Evolutionary conservation across 768 basidiomycete species (phyloP), one percentile per base, ranked within the genome.

Genomic region (Kwoniella pini): DNA sequence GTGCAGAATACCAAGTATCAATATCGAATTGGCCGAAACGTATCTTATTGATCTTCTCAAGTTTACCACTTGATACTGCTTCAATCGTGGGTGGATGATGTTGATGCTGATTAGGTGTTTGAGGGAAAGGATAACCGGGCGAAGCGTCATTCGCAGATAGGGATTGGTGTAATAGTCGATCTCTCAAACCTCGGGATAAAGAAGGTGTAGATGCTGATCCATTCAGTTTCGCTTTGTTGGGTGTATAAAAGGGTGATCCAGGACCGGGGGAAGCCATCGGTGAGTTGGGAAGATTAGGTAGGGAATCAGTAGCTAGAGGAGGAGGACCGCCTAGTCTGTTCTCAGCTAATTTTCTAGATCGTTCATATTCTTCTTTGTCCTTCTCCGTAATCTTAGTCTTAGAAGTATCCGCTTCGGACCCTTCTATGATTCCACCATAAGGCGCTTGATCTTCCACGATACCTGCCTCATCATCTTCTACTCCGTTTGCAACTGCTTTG

Each of bases 1-100:
- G 96, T 22, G 96, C 96, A 75, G 96, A 92, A 77, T 91, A 98
- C 96, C 96, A 99, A 2, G 96, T 98, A 76, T 91, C 87, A 74
- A 98, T 91, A 71, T 98, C 93, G 75, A 83, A 94, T 57, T 85
- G 83, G 26, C 94, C 94, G 69, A 97, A 94, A 27, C 92, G 86
- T 64, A 97, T 92, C 56, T 84, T 86, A 56, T 86, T 88, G 82
- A 95, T 96, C 65, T 76, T 77, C 50, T 78, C 70, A 2, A 52
- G 28, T 24, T 43, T 36, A 38, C 15, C 22, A 19, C 21, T 31
- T n/a, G 21, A 26, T 26, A 21, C 52, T 27, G n/a, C 42, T 51
- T 55, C 17, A 21, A 28, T 26, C 13, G 33, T 19, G 24, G 87
- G 86, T 44, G 88, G 83, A 49, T 49, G 45, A 49, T 46, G 45